A percentile compares a stretch with the other conserved stretches of the same genome.
Conservation (phyloP, 2,329 filamentous ascomycete species). For the Pestalotiopsis sp. region DNA sequence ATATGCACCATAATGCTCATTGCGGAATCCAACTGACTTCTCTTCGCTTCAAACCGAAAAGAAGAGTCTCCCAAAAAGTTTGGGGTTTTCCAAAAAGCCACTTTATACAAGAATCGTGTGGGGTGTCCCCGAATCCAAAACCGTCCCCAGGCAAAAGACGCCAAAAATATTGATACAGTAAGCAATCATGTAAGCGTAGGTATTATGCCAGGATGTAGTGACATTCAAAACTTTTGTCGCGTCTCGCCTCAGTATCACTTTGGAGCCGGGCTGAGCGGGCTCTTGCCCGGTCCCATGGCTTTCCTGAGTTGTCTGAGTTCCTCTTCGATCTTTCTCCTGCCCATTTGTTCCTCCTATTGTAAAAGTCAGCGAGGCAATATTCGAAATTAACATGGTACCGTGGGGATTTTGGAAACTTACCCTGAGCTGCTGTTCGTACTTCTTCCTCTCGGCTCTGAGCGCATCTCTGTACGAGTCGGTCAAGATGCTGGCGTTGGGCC, state of each 20-base stretch:
- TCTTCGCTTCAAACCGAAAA: background rate
- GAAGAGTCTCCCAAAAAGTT: background rate
- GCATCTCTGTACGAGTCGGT: slow-evolving; percentile 34
- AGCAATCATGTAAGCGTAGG: background rate
- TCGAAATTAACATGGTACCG: no score
- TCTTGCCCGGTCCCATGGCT: slow-evolving; percentile 27
- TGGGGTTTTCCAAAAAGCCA: background rate
- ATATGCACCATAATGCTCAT: background rate
- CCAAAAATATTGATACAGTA: slow-evolving; percentile 2
- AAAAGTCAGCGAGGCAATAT: slow-evolving; percentile 13
- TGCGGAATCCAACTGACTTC: background rate
- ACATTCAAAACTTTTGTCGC: background rate
- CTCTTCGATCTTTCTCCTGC: slow-evolving; percentile 32
- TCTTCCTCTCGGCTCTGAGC: slow-evolving; percentile 33
- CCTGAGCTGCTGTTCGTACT: slow-evolving; percentile 34
- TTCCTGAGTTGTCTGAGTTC: slow-evolving; percentile 31
- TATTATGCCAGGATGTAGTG: background rate
- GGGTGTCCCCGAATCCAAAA: background rate
- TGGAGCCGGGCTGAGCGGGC: slow-evolving; percentile 11
- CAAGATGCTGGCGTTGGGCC: slow-evolving; percentile 30
- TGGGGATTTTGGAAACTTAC: slow-evolving; percentile 22
- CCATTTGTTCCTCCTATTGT: slow-evolving; percentile 30
- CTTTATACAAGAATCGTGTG: slow-evolving; percentile 1
- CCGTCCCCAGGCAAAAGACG: background rate
- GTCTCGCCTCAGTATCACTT: background rate